phyloP scores from a whole-genome alignment of 768 basidiomycete species.

The Inosperma sp. region DNA sequence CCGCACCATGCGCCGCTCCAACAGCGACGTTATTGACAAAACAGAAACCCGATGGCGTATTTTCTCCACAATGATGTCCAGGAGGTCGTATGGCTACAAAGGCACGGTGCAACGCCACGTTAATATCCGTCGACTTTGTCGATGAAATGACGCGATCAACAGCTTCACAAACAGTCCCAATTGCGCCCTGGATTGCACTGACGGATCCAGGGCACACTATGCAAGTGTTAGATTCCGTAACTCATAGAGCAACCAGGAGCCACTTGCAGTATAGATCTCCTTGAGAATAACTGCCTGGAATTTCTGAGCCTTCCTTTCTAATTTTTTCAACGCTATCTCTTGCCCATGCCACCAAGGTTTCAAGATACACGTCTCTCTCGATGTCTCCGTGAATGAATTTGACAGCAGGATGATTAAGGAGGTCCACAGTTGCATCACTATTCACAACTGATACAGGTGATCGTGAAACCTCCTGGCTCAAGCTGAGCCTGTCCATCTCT shows the following conservation, averaged over 20 bases:
- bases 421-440: slow-evolving; percentile 50
- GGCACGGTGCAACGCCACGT: slow-evolving; percentile 36
- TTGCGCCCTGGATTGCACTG: slow-evolving; percentile 72
- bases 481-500: slow-evolving; percentile 25
- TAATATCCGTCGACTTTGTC: slow-evolving; percentile 4
- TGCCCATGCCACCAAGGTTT: slow-evolving; percentile 57
- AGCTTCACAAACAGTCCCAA: slow-evolving; percentile 84
- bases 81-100: slow-evolving; percentile 89
- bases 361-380: slow-evolving; percentile 60
- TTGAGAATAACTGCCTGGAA: slow-evolving; percentile 66
- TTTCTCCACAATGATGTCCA: slow-evolving; percentile 92
- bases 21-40: slow-evolving; percentile 93
- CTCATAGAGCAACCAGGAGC: slow-evolving; percentile 1
- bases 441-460: slow-evolving; percentile 44
- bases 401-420: slow-evolving; percentile 59
- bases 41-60: slow-evolving; percentile 89
- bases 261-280: slow-evolving; percentile 79
- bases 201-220: slow-evolving; percentile 77
- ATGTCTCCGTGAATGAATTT: slow-evolving; percentile 73
- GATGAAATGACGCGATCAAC: slow-evolving; percentile 60
- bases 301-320: slow-evolving; percentile 60
- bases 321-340: slow-evolving; percentile 59
- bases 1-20: slow-evolving; percentile 82
- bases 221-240: neutral
- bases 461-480: slow-evolving; percentile 13